phyloP scores from a whole-genome alignment of 345 rosid species.

The Clausena lansium region DNA sequence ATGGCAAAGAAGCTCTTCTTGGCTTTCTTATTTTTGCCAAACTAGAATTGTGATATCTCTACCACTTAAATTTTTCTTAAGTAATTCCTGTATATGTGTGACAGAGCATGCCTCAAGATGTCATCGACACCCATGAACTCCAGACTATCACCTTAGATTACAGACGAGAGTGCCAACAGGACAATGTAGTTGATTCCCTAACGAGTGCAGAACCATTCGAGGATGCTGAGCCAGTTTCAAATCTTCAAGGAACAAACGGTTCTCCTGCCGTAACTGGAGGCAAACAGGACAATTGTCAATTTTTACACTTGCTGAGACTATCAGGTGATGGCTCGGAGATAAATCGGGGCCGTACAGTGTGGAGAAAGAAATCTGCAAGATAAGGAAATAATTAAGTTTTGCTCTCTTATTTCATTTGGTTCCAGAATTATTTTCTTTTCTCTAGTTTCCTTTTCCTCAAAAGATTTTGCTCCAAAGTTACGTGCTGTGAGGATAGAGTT shows the following conservation, averaged over 20 bases:
- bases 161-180: slow-evolving; percentile 86
- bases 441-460: not conserved
- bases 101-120: slow-evolving; percentile 94
- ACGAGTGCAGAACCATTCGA: slow-evolving; percentile 50
- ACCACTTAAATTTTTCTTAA: not conserved
- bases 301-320: slow-evolving; percentile 75
- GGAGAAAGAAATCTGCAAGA: slow-evolving; percentile 70
- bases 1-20: not conserved
- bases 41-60: not conserved
- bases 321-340: slow-evolving; percentile 76
- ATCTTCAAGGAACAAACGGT: slow-evolving; percentile 55
- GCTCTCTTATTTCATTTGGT: not conserved
- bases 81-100: slow-evolving; percentile 9
- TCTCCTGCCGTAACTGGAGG: slow-evolving; percentile 29
- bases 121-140: slow-evolving; percentile 79
- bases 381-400: slow-evolving; percentile 18
- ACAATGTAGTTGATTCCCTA: slow-evolving; percentile 81
- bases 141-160: slow-evolving; percentile 80
- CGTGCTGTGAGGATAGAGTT: not conserved
- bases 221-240: slow-evolving; percentile 25
- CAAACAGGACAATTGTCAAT: slow-evolving; percentile 35
- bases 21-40: not conserved
- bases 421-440: not conserved
- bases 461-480: slow-evolving; percentile 3
- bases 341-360: slow-evolving; percentile 77